Evolutionary conservation across 208 protist species (phyloP), one percentile per base, ranked within the genome.

Genomic region (Trypanosoma grayi): DNA sequence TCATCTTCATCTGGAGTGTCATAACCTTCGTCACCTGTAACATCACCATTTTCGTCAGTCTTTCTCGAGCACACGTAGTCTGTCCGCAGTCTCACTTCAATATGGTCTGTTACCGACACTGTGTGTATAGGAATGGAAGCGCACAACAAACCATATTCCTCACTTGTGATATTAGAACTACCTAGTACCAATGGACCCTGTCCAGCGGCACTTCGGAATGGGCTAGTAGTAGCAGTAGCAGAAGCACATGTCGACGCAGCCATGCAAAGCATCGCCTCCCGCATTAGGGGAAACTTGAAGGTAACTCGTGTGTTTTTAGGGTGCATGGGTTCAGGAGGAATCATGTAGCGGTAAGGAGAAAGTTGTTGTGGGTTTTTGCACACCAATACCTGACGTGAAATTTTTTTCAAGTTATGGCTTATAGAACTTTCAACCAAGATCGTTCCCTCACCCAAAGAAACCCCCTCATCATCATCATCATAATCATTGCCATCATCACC

Each of bases 301-400:
- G 77, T 76, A 46, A 63, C 54, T n/a, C 78, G 75, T 41, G 80
- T 75, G 33, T 75, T 79, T 0, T 64, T 56, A n/a, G 79, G 44
- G 60, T 94, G 90, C 22, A 90, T 39, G 25, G 88, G 88, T 72
- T 94, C 88, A 0, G 88, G 88, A 1, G 88, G 88, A 0, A 94
- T 59, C 37, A 87, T 78, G 52, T 81, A 87, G 18, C 68, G 70
- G 58, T 94, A 94, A 0, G 81, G 77, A 6, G 84, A 84, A 34
- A 92, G 77, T 56, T 71, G 6, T 22, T 66, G 54, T 52, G 64
- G 24, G 45, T 79, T 53, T 71, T 73, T 62, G 55, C 63, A 61
- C 34, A 92, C 13, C 30, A 85, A 63, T 6, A 77, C 54, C 68
- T 87, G 77, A 16, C 84, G 84, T 14, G 64, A 75, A 27, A 87